Base-by-base conservation (phyloP, 208 protist genomes). In the Leishmania gerbilli region DNA sequence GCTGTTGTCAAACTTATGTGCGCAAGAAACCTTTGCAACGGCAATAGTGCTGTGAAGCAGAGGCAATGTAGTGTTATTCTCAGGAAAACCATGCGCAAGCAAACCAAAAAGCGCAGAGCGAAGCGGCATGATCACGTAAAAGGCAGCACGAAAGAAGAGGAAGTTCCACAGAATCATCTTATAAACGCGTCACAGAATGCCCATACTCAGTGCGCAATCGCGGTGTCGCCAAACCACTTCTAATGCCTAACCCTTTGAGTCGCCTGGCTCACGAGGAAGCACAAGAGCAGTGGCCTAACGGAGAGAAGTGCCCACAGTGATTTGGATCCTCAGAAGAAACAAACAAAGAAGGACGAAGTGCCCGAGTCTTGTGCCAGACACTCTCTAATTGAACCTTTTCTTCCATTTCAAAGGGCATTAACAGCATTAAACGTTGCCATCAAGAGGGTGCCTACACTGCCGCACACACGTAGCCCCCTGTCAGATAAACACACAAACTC, bases 51-150 rank as follows among this genome's bases (percentile, higher is more conserved):
- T 72, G 9, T 72, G 17, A 42, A 42, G 37, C 42, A 49, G 68
- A 51, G 24, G 45, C 3, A 7, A 24, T 72, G 24, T 51, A n/a
- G 42, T 72, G 68, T 15, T 53, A 31, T 42, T 51, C 34, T 58
- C 9, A 2, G 17, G 74, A 67, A 68, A 71, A 37, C 56, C 42
- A 71, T 47, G 71, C 62, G 71, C 72, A 81, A 85, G 55, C 42
- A 71, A 81, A 77, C 58, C 49, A 64, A 62, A 71, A 71, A 49
- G 45, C 45, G 60, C 53, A 81, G 81, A 42, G 65, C 31, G 31
- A 21, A 56, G 71, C 3, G 2, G 17, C 0, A 5, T 45, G 47
- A 47, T 9, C 71, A 27, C 21, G 71, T 24, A 42, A 40, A 60
- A 76, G 45, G 31, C 9, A 76, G 17, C 11, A 31, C 3, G 27